A percentile compares a stretch with the other conserved stretches of the same genome.
Evolutionary conservation across 305 asterid genomes (phyloP).

Genomic region (Fraxinus xanthoxyloides): DNA sequence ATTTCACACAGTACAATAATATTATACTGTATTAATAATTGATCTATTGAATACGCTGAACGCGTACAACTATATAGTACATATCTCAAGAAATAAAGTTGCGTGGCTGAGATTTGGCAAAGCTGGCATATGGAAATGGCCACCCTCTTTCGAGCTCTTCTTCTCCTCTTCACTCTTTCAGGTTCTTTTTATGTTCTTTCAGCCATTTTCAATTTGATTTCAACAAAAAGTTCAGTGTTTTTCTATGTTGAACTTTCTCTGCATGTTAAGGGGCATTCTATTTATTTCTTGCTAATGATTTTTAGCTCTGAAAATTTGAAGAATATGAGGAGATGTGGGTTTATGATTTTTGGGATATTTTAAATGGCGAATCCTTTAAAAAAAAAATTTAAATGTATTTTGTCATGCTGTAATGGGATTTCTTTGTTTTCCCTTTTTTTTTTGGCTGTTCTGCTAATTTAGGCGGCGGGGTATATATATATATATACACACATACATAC

Average conservation of each 20-base stretch:
- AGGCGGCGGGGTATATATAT: not conserved
- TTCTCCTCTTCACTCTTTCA: conserved; percentile 45
- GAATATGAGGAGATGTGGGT: not conserved
- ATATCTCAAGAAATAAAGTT: not conserved
- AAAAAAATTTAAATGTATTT: too few species aligned
- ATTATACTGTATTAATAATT: not conserved
- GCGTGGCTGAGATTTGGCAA: conserved; percentile 39
- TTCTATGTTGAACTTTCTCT: not conserved
- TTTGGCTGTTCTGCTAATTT: not conserved
- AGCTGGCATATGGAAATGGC: conserved; percentile 64
- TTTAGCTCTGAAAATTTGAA: not conserved
- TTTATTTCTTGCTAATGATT: not conserved
- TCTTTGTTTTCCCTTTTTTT: not conserved
- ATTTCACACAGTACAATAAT: conserved; percentile 4
- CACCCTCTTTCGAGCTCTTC: conserved; percentile 49
- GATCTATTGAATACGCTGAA: not conserved
- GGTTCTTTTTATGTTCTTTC: conserved; percentile 36
- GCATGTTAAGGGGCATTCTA: not conserved
- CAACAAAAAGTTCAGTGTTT: not conserved
- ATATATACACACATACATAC: too few species aligned
- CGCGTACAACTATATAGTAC: not conserved
- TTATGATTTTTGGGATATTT: not conserved
- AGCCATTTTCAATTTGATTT: conserved; percentile 11
- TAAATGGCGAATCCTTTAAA: not conserved
- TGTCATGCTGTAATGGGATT: not conserved